These are phyloP conservation scores for Mycena amicta DNA, from an alignment of 768 basidiomycete genomes.

Conservation along the genomic window DNA sequence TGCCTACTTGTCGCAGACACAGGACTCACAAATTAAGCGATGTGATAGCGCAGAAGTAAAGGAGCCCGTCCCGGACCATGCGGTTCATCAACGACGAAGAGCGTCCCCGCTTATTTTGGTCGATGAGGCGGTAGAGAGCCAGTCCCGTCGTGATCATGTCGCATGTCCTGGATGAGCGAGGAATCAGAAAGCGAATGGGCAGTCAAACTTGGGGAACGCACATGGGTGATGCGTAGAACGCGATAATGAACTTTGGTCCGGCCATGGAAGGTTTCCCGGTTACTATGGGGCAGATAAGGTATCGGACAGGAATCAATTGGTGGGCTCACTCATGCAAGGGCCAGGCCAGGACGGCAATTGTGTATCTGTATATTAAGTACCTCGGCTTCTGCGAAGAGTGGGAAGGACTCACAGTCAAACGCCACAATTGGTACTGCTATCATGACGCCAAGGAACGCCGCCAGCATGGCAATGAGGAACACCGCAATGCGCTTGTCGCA, in stretches of 20 bases:
- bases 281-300: too few species aligned
- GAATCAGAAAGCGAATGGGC: not conserved
- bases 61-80: slow-evolving; percentile 15
- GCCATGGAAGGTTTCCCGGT: slow-evolving; percentile 20
- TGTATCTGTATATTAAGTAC: slow-evolving; percentile 9
- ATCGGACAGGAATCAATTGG: not conserved
- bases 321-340: slow-evolving; percentile 12
- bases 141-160: slow-evolving; percentile 18
- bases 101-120: slow-evolving; percentile 6
- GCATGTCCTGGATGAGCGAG: slow-evolving; percentile 16
- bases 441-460: slow-evolving; percentile 22
- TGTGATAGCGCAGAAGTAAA: slow-evolving; percentile 21
- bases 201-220: not conserved
- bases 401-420: slow-evolving; percentile 10
- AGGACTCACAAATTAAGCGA: slow-evolving; percentile 16
- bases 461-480: slow-evolving; percentile 7
- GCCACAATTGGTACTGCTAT: slow-evolving; percentile 19
- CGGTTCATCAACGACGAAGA: slow-evolving; percentile 18
- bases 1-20: not conserved
- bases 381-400: not conserved
- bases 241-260: slow-evolving; percentile 21
- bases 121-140: slow-evolving; percentile 11
- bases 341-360: slow-evolving; percentile 18
- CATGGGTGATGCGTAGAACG: slow-evolving; percentile 22
- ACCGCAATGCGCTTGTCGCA: slow-evolving; percentile 6